phyloP scores from a whole-genome alignment of 2,329 filamentous ascomycete genomes.

The Fusarium euwallaceae region DNA sequence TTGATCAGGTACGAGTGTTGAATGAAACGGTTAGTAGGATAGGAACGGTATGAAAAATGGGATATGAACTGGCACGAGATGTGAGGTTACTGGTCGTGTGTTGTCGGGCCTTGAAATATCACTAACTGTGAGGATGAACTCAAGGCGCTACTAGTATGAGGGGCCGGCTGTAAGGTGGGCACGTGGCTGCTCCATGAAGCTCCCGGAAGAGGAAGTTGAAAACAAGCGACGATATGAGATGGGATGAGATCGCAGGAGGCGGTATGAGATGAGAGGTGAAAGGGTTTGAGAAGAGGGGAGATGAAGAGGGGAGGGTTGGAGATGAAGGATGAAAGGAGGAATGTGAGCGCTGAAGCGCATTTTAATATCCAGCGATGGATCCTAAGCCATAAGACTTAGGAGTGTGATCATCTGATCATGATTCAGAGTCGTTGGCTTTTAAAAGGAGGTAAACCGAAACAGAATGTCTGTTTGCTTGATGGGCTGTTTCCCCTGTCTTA shows the following conservation, averaged over 20 bases:
- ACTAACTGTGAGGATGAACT: too few species aligned
- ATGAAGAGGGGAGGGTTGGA: too few species aligned
- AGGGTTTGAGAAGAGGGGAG: too few species aligned
- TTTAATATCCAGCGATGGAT: fast-evolving
- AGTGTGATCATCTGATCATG: not conserved
- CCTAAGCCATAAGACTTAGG: not conserved
- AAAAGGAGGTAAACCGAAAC: not conserved
- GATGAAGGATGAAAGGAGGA: not conserved
- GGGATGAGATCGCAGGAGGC: too few species aligned
- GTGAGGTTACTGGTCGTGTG: too few species aligned
- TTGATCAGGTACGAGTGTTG: not conserved
- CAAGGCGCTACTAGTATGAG: too few species aligned
- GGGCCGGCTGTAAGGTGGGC: too few species aligned
- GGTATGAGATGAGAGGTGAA: not conserved
- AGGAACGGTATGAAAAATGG: too few species aligned
- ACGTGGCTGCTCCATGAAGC: too few species aligned
- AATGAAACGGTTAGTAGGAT: too few species aligned
- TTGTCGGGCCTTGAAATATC: too few species aligned
- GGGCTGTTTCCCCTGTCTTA: not conserved
- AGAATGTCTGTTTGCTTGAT: not conserved
- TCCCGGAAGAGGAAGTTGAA: not conserved
- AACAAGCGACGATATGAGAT: not conserved
- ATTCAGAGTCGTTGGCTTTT: not conserved
- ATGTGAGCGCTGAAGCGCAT: not conserved
- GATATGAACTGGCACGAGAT: too few species aligned